Conservation (phyloP, 148 eudicot genomes). For the Cornus florida region DNA sequence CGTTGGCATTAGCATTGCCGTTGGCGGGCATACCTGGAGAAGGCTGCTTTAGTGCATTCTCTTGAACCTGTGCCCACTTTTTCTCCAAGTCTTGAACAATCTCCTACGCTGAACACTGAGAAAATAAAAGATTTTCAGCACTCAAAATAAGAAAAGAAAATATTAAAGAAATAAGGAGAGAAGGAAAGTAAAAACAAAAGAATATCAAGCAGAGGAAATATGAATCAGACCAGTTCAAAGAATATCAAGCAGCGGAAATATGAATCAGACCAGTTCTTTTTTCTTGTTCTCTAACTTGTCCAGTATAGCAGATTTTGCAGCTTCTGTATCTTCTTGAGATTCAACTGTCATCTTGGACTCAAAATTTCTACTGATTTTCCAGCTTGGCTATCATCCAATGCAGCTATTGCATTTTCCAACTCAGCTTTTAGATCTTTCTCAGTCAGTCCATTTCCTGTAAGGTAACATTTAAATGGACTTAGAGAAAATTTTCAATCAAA, state of each 20-base stretch:
- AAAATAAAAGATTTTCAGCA: slow-evolving; percentile 16
- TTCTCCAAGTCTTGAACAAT: slow-evolving; percentile 66
- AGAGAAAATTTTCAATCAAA: neutral
- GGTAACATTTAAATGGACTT: neutral
- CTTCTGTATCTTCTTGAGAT: slow-evolving; percentile 40
- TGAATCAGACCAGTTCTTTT: slow-evolving; percentile 64
- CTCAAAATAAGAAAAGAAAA: neutral
- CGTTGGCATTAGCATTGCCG: too few relatives aligned
- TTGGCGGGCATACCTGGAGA: slow-evolving; percentile 95
- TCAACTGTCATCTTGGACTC: slow-evolving; percentile 28
- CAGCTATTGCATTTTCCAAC: slow-evolving; percentile 52
- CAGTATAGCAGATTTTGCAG: slow-evolving; percentile 39
- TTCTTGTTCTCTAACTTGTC: slow-evolving; percentile 80
- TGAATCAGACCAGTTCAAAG: too few relatives aligned
- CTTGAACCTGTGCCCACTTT: slow-evolving; percentile 78
- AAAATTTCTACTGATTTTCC: slow-evolving; percentile 21
- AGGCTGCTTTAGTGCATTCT: slow-evolving; percentile 76
- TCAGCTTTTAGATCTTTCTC: slow-evolving; percentile 64
- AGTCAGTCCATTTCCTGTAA: slow-evolving; percentile 64
- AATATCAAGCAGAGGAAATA: too few relatives aligned
- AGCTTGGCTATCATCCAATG: slow-evolving; percentile 30
- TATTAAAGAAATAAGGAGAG: neutral
- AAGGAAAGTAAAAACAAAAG: neutral
- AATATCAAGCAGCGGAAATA: neutral
- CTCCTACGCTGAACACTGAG: slow-evolving; percentile 66